Percentiles rank a stretch among this genome's conserved stretches.
Evolutionary conservation across 2,329 filamentous ascomycete species (phyloP).

Genomic region (Cladosporium sphaerospermum): DNA sequence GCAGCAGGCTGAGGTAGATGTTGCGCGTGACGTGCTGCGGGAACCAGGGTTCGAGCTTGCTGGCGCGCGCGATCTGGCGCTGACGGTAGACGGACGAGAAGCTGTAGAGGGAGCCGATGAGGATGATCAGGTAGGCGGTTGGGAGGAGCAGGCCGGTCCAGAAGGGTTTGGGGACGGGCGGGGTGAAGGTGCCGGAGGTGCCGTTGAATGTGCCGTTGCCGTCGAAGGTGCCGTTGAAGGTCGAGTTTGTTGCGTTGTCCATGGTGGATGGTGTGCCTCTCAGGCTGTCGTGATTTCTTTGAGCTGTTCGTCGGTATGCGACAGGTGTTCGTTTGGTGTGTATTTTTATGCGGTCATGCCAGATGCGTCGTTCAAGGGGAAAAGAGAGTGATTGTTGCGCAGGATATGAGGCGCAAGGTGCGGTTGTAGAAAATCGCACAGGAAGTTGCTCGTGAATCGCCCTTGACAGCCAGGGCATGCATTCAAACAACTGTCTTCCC

Average conservation of each 20-base stretch:
- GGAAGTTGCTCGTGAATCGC: too few species aligned
- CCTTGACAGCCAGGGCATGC: too few species aligned
- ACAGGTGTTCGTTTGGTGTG: neutral
- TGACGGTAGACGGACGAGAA: constrained; percentile 93
- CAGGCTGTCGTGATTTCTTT: neutral
- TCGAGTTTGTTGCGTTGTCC: constrained; percentile 24
- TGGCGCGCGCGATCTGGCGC: constrained; percentile 73
- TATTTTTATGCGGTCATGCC: constrained; percentile 4
- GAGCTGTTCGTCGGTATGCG: neutral
- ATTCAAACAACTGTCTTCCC: neutral
- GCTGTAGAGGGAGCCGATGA: constrained; percentile 80
- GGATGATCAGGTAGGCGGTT: constrained; percentile 80
- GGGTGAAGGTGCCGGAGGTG: constrained; percentile 19
- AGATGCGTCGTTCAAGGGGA: neutral
- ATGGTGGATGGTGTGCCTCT: constrained; percentile 16
- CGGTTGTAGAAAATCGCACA: neutral
- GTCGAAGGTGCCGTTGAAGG: constrained; percentile 20
- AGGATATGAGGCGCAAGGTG: neutral
- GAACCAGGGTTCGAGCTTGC: constrained; percentile 91
- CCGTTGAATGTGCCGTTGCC: constrained; percentile 22
- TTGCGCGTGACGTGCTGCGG: constrained; percentile 84
- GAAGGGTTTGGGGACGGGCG: constrained; percentile 28
- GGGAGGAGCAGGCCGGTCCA: constrained; percentile 83
- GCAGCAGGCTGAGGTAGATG: constrained; percentile 86
- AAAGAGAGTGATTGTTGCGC: neutral